Conservation (phyloP, 2,329 filamentous ascomycete genomes). For the Aspergillus hiratsukae region DNA sequence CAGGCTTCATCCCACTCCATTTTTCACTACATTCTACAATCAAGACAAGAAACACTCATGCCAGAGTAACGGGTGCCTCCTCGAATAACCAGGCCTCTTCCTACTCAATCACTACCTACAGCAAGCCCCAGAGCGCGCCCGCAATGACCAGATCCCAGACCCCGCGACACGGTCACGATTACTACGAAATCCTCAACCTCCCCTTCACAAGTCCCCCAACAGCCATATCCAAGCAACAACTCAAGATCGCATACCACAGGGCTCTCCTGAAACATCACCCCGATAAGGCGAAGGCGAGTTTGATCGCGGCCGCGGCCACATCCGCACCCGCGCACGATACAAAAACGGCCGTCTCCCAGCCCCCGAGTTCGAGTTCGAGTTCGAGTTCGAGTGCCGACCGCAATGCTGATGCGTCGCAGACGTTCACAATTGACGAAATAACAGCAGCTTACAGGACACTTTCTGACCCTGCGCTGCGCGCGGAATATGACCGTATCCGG, state of each 20-base stretch:
- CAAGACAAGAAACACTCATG: background rate
- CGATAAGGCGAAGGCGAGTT: conserved; percentile 49
- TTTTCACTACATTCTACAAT: background rate
- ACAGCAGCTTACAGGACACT: conserved; percentile 55
- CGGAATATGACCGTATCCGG: conserved; percentile 48
- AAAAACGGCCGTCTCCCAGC: background rate
- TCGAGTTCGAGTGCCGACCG: background rate
- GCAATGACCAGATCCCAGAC: conserved; percentile 13
- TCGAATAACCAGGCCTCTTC: background rate
- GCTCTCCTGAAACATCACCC: conserved; percentile 57
- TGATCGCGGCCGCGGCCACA: conserved; percentile 5
- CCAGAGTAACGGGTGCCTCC: background rate
- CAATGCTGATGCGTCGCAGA: background rate
- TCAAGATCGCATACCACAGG: conserved; percentile 54
- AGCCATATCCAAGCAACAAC: conserved; percentile 35
- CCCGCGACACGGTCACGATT: conserved; percentile 20
- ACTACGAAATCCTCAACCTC: conserved; percentile 41
- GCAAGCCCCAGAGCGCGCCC: background rate
- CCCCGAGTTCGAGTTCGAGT: background rate
- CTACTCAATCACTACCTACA: background rate
- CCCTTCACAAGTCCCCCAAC: conserved; percentile 23
- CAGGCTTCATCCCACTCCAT: background rate
- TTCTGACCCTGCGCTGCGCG: conserved; percentile 38
- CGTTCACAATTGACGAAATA: conserved; percentile 54
- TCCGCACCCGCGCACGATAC: conserved; percentile 1